Evolutionary conservation across 2,329 filamentous ascomycete species (phyloP), one percentile per base, ranked within the genome.

Genomic region (Stemphylium vesicarium): DNA sequence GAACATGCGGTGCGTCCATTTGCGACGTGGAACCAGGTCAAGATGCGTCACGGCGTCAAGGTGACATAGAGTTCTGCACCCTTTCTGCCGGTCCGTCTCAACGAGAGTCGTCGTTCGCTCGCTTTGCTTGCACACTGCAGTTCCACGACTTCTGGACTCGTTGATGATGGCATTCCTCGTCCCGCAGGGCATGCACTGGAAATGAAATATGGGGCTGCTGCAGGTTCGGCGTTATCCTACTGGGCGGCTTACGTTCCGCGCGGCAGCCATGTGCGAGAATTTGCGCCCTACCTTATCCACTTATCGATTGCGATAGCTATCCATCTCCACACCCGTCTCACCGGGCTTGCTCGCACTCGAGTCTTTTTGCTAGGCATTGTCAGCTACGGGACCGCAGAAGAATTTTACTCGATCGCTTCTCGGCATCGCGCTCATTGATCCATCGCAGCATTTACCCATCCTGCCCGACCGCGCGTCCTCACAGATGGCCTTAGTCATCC

Each of bases 231-330:
- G 32, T 56, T 59, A 45, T 60, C 53, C 54, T 44, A 67, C 61
- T 70, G 67, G 63, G 52, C 53, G 12, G 41, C 50, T 39, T 22
- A 31, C 29, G 48, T 63, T 59, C 64, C 62, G 61, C 64, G 59
- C 63, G 65, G 60, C 64, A 67, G 59, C 58, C 46, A 58, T 49
- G 52, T 56, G 53, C 55, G 53, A 56, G 60, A 60, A 41, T 66
- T 65, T 66, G 58, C 57, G 56, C 60, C 46, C 55, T 65, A 42
- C 60, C 62, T 64, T 71, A 70, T 71, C 70, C 68, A 68, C 69
- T 64, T 71, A 72, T 73, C 71, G 68, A 72, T 72, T 51, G 50
- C 69, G 66, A 72, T 70, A 65, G 44, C 63, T 64, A 62, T 51
- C 66, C 69, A 54, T 66, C 63, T 58, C 65, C 66, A 63, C 63